These are phyloP conservation scores for Talaromyces sp. DNA, from an alignment of 2,329 filamentous ascomycete species.

Conservation along the genomic window DNA sequence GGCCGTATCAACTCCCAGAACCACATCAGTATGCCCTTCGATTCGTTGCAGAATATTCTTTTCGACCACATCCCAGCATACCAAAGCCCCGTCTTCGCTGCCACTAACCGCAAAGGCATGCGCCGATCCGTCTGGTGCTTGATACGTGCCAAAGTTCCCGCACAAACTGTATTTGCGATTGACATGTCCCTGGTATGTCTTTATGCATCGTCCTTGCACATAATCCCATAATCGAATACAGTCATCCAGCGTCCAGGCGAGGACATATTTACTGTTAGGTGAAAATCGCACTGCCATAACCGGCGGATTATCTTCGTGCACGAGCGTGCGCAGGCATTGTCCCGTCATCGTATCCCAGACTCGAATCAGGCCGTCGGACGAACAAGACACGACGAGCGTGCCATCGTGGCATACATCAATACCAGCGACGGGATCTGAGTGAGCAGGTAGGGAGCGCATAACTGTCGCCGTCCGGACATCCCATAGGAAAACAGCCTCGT, in stretches of 20 bases:
- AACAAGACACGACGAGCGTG: slow-evolving; percentile 86
- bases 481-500: slow-evolving; percentile 96
- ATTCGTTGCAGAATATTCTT: slow-evolving; percentile 76
- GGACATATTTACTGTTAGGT: slow-evolving; percentile 87
- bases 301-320: slow-evolving; percentile 92
- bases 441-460: slow-evolving; percentile 88
- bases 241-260: slow-evolving; percentile 87
- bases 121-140: slow-evolving; percentile 31
- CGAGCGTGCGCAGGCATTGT: slow-evolving; percentile 88
- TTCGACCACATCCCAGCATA: slow-evolving; percentile 85
- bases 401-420: slow-evolving; percentile 93
- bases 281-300: slow-evolving; percentile 88
- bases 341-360: slow-evolving; percentile 96
- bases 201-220: slow-evolving; percentile 82
- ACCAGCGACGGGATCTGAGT: slow-evolving; percentile 89
- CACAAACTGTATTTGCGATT: slow-evolving; percentile 83
- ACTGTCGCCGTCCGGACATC: slow-evolving; percentile 82
- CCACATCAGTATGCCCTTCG: slow-evolving; percentile 55
- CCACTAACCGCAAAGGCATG: slow-evolving; percentile 72
- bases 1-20: slow-evolving; percentile 60
- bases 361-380: slow-evolving; percentile 84
- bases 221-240: slow-evolving; percentile 95
- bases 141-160: slow-evolving; percentile 74
- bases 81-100: slow-evolving; percentile 79
- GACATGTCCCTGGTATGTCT: slow-evolving; percentile 91